Percentiles rank a stretch among this genome's conserved stretches.
Conservation (phyloP, 768 basidiomycete species). For the Xerocomus brunneocitrinus region DNA sequence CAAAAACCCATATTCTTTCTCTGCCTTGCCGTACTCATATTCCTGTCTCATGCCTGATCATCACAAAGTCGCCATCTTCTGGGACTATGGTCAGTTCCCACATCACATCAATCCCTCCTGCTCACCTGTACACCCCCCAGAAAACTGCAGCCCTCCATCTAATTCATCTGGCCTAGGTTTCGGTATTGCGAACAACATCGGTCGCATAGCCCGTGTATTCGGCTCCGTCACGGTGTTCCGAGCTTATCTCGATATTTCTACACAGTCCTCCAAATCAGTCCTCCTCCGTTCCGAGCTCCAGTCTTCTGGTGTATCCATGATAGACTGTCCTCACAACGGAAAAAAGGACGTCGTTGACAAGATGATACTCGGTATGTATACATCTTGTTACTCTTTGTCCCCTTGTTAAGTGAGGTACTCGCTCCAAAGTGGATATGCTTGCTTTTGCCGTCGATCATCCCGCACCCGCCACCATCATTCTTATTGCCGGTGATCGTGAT, state of each 20-base stretch:
- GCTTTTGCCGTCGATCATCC: constrained; percentile 61
- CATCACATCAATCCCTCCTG: neutral
- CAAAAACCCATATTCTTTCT: constrained; percentile 18
- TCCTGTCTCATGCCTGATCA: constrained; percentile 31
- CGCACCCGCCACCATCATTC: constrained; percentile 48
- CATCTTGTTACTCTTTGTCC: neutral
- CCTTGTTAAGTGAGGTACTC: constrained; percentile 2
- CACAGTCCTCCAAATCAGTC: constrained; percentile 32
- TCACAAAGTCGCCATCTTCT: constrained; percentile 40
- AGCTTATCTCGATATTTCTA: constrained; percentile 48
- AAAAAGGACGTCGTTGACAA: constrained; percentile 41
- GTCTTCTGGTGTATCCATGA: constrained; percentile 40
- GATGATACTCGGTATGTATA: constrained; percentile 40
- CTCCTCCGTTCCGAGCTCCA: constrained; percentile 40
- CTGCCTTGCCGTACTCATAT: constrained; percentile 5
- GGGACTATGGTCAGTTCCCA: constrained; percentile 31
- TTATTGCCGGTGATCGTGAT: constrained; percentile 66
- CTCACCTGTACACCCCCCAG: constrained; percentile 15
- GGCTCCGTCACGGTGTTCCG: constrained; percentile 48
- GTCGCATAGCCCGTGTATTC: constrained; percentile 41
- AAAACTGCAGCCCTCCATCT: constrained; percentile 32
- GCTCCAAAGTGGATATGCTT: constrained; percentile 56
- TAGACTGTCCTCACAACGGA: constrained; percentile 33
- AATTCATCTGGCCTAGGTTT: constrained; percentile 35
- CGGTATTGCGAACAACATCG: constrained; percentile 40